phyloP scores from a whole-genome alignment of 176 grass and related monocot species.

The Musa troglodytarum region DNA sequence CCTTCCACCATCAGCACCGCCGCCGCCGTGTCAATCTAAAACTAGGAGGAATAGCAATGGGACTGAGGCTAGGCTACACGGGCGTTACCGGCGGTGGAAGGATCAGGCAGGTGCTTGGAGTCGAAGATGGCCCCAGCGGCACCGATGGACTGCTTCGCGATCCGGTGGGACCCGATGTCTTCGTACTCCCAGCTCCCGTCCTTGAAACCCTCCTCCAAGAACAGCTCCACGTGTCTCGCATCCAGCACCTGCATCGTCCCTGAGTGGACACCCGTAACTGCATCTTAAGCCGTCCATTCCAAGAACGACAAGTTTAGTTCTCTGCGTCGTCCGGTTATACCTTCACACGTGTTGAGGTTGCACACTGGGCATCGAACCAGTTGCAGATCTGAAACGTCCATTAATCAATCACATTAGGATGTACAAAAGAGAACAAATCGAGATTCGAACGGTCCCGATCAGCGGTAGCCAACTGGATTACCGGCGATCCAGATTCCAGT shows the following conservation, averaged over 20 bases:
- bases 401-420: not conserved
- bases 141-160: constrained; percentile 14
- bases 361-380: constrained; percentile 65
- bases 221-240: constrained; percentile 63
- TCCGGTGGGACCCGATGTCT: constrained; percentile 46
- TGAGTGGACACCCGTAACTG: constrained; percentile 22
- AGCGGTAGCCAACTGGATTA: not conserved
- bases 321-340: constrained; percentile 9
- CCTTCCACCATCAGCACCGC: constrained; percentile 14
- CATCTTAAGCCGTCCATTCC: not conserved
- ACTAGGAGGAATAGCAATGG: too few relatives aligned
- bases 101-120: constrained; percentile 8
- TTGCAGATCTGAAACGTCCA: constrained; percentile 58
- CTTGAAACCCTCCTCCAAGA: constrained; percentile 57
- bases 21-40: not conserved
- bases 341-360: constrained; percentile 53
- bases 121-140: constrained; percentile 73
- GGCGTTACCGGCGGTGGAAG: constrained; percentile 26
- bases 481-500: constrained; percentile 89
- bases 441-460: not conserved
- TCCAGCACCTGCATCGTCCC: constrained; percentile 87
- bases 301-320: too few relatives aligned
- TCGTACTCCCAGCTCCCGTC: constrained; percentile 61
- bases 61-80: too few relatives aligned
- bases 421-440: not conserved